A percentile compares a stretch with the other conserved stretches of the same genome.
Conservation (phyloP, 164 flowering plant genomes). For the Chimonanthus salicifolius region DNA sequence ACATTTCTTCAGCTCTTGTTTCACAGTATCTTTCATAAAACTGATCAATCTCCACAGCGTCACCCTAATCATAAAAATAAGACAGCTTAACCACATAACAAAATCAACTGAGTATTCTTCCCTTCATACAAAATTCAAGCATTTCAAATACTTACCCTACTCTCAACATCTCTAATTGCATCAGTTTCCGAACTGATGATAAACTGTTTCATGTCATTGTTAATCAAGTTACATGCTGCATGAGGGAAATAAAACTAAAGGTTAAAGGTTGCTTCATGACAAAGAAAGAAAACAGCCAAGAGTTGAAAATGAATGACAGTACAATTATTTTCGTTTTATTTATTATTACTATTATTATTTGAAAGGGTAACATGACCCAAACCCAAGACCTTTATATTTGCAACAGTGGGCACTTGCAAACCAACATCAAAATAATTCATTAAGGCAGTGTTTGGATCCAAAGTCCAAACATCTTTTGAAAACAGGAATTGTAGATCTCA, state of each 20-base stretch:
- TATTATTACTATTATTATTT: no score
- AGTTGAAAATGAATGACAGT: background rate
- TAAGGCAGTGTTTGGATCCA: background rate
- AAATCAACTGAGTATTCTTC: background rate
- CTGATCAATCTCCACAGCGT: conserved; percentile 85
- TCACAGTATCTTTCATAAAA: conserved; percentile 59
- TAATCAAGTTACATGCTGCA: conserved; percentile 89
- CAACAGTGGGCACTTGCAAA: no score
- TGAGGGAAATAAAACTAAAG: conserved; percentile 5
- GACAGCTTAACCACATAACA: background rate
- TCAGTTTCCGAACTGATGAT: conserved; percentile 91
- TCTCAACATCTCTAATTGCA: conserved; percentile 80
- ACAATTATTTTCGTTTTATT: background rate
- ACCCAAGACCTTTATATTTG: no score
- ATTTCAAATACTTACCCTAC: conserved; percentile 42
- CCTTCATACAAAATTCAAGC: background rate
- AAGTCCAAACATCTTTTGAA: background rate
- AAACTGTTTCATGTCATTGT: conserved; percentile 91
- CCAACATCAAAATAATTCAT: no score
- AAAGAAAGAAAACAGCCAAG: background rate
- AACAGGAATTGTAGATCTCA: background rate
- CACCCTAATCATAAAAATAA: conserved; percentile 48
- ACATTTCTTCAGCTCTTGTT: conserved; percentile 56
- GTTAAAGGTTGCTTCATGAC: background rate
- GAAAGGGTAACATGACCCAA: no score